Evolutionary conservation across 495 filamentous ascomycete genomes (phyloP).

Genomic region (Staphylotrichum tortipilum): DNA sequence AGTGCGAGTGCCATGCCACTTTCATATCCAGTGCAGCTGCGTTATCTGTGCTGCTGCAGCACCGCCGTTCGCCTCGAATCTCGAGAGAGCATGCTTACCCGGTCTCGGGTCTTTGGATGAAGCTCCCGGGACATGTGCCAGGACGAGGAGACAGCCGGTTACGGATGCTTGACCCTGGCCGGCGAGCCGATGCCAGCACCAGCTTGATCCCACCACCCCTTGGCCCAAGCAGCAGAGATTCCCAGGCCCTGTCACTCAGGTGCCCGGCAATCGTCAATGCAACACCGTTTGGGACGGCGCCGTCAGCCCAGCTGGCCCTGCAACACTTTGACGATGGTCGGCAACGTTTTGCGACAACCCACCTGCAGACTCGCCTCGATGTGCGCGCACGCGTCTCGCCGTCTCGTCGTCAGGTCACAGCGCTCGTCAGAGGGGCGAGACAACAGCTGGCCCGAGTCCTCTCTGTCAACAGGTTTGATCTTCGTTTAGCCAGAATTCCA

Average conservation of each 20-base stretch:
- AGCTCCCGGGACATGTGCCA: slow-evolving; percentile 15
- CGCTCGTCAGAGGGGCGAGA: slow-evolving; percentile 13
- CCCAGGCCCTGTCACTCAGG: neutral
- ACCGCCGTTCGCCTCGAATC: neutral
- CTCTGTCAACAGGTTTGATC: slow-evolving; percentile 36
- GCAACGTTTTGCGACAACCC: too few species aligned
- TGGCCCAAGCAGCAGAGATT: too few species aligned
- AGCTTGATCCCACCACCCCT: too few species aligned
- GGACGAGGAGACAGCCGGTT: neutral
- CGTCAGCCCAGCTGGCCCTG: neutral
- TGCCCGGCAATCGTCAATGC: slow-evolving; percentile 1
- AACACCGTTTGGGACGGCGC: neutral
- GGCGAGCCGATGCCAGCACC: too few species aligned
- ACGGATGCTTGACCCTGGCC: too few species aligned
- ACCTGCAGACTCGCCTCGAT: too few species aligned
- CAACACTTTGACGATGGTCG: too few species aligned
- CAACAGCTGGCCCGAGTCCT: slow-evolving; percentile 1
- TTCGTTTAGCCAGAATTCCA: slow-evolving; percentile 40
- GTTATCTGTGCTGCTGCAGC: neutral
- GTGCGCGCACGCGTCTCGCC: too few species aligned
- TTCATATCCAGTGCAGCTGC: neutral
- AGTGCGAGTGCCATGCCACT: neutral
- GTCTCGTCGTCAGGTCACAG: neutral
- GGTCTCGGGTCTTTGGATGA: slow-evolving; percentile 24
- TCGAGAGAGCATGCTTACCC: neutral